phyloP scores from a whole-genome alignment of 2,329 filamentous ascomycete genomes.

The Didymosphaeria variabile region DNA sequence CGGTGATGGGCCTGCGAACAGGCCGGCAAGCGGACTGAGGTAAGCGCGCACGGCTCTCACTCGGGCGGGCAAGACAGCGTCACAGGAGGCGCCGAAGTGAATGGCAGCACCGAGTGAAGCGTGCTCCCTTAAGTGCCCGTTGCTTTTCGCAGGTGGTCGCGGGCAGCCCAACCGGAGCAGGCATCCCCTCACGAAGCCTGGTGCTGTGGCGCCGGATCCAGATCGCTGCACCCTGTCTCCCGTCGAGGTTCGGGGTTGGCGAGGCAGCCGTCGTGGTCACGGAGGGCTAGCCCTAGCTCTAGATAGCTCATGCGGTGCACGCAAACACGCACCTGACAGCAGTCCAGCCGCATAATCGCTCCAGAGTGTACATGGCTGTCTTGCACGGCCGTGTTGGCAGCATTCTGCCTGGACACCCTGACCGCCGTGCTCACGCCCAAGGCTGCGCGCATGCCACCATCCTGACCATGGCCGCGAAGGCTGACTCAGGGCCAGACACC shows the following conservation, averaged over 20 bases:
- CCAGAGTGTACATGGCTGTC: background rate
- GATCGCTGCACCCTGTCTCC: background rate
- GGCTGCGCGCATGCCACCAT: background rate
- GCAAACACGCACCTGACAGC: slow-evolving; percentile 5
- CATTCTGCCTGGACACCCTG: background rate
- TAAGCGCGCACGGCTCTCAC: slow-evolving; percentile 5
- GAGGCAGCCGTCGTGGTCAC: background rate
- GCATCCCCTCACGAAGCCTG: slow-evolving; percentile 5
- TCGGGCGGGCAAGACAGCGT: background rate
- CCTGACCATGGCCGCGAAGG: background rate
- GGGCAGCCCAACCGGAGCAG: background rate
- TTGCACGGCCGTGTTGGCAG: background rate
- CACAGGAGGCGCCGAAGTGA: background rate
- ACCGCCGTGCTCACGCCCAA: slow-evolving; percentile 1
- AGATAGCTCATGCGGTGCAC: slow-evolving; percentile 1
- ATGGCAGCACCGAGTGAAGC: background rate
- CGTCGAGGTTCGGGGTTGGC: slow-evolving; percentile 6
- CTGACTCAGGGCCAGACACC: slow-evolving; percentile 12
- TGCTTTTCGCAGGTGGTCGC: slow-evolving; percentile 6
- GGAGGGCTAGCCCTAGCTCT: background rate
- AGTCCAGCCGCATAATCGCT: background rate
- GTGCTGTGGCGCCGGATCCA: slow-evolving; percentile 11
- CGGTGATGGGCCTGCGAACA: background rate
- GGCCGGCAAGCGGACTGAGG: background rate
- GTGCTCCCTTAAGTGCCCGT: slow-evolving; percentile 10